These are phyloP conservation scores for Penicillium malachiteum DNA, from an alignment of 495 filamentous ascomycete genomes.

Conservation along the genomic window DNA sequence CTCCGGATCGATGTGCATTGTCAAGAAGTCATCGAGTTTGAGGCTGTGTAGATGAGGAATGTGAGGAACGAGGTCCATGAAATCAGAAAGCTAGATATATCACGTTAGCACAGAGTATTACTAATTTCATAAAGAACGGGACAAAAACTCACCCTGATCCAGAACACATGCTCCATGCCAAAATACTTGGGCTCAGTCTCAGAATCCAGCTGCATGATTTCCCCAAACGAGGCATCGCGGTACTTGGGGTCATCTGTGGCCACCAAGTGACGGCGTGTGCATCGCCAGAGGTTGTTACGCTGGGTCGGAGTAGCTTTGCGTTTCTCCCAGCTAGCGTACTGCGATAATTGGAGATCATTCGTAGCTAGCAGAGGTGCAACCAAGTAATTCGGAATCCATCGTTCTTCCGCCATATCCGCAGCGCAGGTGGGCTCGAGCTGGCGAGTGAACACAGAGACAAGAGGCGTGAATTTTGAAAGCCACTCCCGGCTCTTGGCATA, in stretches of 20 bases:
- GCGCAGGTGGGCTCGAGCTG: conserved; percentile 47
- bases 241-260: conserved; percentile 43
- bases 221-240: conserved; percentile 36
- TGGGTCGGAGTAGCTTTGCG: conserved; percentile 47
- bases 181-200: conserved; percentile 54
- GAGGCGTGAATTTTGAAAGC: conserved; percentile 51
- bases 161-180: conserved; percentile 65
- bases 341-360: conserved; percentile 69
- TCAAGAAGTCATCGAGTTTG: conserved; percentile 49
- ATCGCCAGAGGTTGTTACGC: conserved; percentile 52
- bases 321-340: conserved; percentile 71
- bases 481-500: conserved; percentile 44
- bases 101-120: conserved; percentile 16
- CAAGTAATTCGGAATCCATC: conserved; percentile 76
- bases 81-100: conserved; percentile 60
- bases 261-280: conserved; percentile 50
- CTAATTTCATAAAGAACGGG: not conserved
- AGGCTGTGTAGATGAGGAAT: conserved; percentile 67
- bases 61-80: conserved; percentile 68
- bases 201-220: conserved; percentile 45
- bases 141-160: conserved; percentile 61
- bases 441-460: conserved; percentile 48
- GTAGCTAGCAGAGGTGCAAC: conserved; percentile 72
- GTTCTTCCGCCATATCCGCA: conserved; percentile 51
- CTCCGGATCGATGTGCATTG: conserved; percentile 49